These are phyloP conservation scores for Hyphodiscus sp. DNA, from an alignment of 2,329 filamentous ascomycete genomes.

Conservation along the genomic window DNA sequence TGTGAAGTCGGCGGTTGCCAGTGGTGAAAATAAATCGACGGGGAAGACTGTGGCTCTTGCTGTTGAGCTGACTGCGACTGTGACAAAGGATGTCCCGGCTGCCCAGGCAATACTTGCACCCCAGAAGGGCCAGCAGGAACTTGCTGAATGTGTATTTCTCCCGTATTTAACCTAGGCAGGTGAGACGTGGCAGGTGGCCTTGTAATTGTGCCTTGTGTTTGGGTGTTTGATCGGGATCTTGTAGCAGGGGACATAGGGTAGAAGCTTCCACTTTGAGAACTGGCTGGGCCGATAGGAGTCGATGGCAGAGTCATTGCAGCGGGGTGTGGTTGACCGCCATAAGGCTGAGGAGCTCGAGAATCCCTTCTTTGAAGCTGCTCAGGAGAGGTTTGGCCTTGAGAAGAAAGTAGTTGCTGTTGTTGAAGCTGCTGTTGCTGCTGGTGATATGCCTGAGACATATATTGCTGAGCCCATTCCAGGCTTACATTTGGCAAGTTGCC, in stretches of 20 bases:
- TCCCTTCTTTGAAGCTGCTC: slow-evolving; percentile 50
- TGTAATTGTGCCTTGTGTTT: slow-evolving; percentile 21
- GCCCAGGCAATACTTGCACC: slow-evolving; percentile 39
- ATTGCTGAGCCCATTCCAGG: slow-evolving; percentile 64
- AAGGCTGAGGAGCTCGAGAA: slow-evolving; percentile 32
- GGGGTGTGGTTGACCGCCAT: slow-evolving; percentile 21
- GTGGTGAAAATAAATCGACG: slow-evolving; percentile 84
- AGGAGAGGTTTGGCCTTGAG: slow-evolving; percentile 44
- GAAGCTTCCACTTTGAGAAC: slow-evolving; percentile 20
- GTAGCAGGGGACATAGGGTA: slow-evolving; percentile 30
- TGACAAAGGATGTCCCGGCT: slow-evolving; percentile 39
- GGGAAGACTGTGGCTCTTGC: slow-evolving; percentile 53
- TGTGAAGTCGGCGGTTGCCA: slow-evolving; percentile 78
- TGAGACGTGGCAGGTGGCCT: slow-evolving; percentile 27
- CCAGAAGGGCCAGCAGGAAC: slow-evolving; percentile 33
- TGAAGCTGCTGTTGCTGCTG: slow-evolving; percentile 34
- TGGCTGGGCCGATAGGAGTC: slow-evolving; percentile 23
- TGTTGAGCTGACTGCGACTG: slow-evolving; percentile 43
- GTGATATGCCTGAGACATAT: slow-evolving; percentile 46
- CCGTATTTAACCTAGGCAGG: slow-evolving; percentile 38
- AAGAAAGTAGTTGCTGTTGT: slow-evolving; percentile 36
- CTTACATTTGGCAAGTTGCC: slow-evolving; percentile 53
- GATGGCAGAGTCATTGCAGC: slow-evolving; percentile 26
- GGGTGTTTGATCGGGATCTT: slow-evolving; percentile 24
- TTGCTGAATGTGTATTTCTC: slow-evolving; percentile 33